Percentiles rank a stretch among this genome's conserved stretches.
These are phyloP conservation scores for Saccharomyces uvarum DNA, from an alignment of 1,139 yeast genomes.

Conservation along the genomic window DNA sequence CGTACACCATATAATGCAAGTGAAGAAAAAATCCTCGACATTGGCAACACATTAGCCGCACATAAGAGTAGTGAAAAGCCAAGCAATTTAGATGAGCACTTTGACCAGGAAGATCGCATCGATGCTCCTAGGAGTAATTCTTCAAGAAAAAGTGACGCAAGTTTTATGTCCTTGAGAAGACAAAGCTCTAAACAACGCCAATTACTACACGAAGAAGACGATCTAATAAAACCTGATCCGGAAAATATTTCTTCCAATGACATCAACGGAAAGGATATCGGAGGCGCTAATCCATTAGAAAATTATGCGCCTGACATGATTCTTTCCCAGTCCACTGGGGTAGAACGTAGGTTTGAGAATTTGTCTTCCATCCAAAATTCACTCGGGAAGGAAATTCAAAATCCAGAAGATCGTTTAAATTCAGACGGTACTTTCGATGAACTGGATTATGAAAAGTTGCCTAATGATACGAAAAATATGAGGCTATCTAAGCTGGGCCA, in stretches of 20 bases:
- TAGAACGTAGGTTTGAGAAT: conserved; percentile 36
- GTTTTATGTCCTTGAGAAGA: neutral
- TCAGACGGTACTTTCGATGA: neutral
- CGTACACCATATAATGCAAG: neutral
- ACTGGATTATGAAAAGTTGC: neutral
- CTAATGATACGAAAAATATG: neutral
- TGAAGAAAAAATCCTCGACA: neutral
- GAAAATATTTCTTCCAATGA: neutral
- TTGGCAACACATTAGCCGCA: neutral
- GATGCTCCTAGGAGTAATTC: neutral
- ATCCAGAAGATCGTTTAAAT: neutral
- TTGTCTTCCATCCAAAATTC: conserved; percentile 32
- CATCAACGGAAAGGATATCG: neutral
- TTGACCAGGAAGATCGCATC: neutral
- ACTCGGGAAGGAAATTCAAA: conserved; percentile 13
- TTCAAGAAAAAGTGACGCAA: neutral
- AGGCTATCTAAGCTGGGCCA: neutral
- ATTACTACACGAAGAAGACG: neutral
- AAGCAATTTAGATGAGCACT: neutral
- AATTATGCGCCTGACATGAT: conserved; percentile 37
- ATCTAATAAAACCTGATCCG: neutral
- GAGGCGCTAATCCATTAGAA: conserved; percentile 8
- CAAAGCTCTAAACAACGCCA: neutral
- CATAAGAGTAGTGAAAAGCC: neutral
- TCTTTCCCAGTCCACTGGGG: conserved; percentile 45